A percentile compares a stretch with the other conserved stretches of the same genome.
Conservation (phyloP, 805 yeast species). For the Candida ovalis region DNA sequence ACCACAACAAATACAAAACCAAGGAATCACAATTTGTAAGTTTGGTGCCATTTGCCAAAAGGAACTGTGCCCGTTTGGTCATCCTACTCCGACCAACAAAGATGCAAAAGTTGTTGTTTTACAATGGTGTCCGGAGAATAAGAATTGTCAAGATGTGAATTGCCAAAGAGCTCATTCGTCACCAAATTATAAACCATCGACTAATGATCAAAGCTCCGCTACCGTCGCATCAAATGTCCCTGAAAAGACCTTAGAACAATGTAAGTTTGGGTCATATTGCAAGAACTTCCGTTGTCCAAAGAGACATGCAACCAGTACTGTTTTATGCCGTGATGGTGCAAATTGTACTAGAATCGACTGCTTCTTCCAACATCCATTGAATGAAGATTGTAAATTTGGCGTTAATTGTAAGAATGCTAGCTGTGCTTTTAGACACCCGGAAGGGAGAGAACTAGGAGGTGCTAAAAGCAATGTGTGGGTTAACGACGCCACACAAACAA, state of each 20-base stretch:
- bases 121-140: slow-evolving; percentile 76
- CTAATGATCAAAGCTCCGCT: slow-evolving; percentile 3
- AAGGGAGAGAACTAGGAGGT: slow-evolving; percentile 50
- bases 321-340: slow-evolving; percentile 79
- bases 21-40: slow-evolving; percentile 64
- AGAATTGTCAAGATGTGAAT: slow-evolving; percentile 52
- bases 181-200: slow-evolving; percentile 41
- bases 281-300: slow-evolving; percentile 74
- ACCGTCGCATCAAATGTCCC: slow-evolving; percentile 1
- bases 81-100: slow-evolving; percentile 83
- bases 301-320: slow-evolving; percentile 75
- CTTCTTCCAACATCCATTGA: slow-evolving; percentile 75
- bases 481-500: slow-evolving; percentile 35
- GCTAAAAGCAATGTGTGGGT: slow-evolving; percentile 32
- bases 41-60: slow-evolving; percentile 74
- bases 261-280: slow-evolving; percentile 75
- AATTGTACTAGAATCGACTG: slow-evolving; percentile 79
- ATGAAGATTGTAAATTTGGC: slow-evolving; percentile 78
- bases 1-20: slow-evolving; percentile 29
- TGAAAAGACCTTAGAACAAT: slow-evolving; percentile 68
- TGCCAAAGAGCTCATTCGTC: slow-evolving; percentile 86
- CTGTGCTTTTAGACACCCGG: slow-evolving; percentile 79
- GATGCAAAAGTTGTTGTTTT: slow-evolving; percentile 63
- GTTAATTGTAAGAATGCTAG: slow-evolving; percentile 64
- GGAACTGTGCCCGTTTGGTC: slow-evolving; percentile 82